phyloP scores from a whole-genome alignment of 1,139 yeast species.

The Debaryomyces udenii region DNA sequence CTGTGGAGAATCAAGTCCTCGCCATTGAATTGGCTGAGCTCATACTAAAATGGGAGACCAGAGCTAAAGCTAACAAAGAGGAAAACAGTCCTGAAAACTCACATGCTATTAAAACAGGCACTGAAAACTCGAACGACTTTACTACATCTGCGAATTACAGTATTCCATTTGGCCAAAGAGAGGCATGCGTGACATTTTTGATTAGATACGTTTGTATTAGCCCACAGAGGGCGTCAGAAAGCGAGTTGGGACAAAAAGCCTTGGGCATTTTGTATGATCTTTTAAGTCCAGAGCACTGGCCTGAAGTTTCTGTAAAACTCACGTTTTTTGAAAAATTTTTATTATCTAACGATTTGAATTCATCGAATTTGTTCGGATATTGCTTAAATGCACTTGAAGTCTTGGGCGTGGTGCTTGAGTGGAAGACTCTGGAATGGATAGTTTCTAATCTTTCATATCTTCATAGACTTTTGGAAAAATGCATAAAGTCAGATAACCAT shows the following conservation, averaged over 20 bases:
- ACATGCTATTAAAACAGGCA: constrained; percentile 7
- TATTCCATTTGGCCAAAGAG: constrained; percentile 81
- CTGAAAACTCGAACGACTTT: constrained; percentile 28
- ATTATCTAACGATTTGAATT: constrained; percentile 73
- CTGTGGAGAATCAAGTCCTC: constrained; percentile 77
- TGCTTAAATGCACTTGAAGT: constrained; percentile 92
- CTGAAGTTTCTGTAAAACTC: constrained; percentile 81
- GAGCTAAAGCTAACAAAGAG: constrained; percentile 29
- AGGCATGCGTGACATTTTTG: constrained; percentile 88
- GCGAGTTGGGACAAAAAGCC: constrained; percentile 80
- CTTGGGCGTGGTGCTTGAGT: constrained; percentile 78
- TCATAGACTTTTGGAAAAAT: constrained; percentile 76
- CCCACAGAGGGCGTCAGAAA: constrained; percentile 83
- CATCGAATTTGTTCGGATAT: constrained; percentile 64
- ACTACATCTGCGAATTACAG: constrained; percentile 50
- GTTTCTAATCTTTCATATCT: constrained; percentile 66
- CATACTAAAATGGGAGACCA: constrained; percentile 82
- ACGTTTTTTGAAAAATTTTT: constrained; percentile 86
- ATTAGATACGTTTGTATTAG: constrained; percentile 87
- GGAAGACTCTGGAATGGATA: constrained; percentile 79
- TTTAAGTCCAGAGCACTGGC: constrained; percentile 76
- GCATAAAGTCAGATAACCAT: constrained; percentile 80
- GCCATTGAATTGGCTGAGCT: constrained; percentile 91
- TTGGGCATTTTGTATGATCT: constrained; percentile 73
- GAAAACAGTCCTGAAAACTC: constrained; percentile 7